phyloP scores from a whole-genome alignment of 2,329 filamentous ascomycete genomes.

The Cylindrodendrum hubeiense region DNA sequence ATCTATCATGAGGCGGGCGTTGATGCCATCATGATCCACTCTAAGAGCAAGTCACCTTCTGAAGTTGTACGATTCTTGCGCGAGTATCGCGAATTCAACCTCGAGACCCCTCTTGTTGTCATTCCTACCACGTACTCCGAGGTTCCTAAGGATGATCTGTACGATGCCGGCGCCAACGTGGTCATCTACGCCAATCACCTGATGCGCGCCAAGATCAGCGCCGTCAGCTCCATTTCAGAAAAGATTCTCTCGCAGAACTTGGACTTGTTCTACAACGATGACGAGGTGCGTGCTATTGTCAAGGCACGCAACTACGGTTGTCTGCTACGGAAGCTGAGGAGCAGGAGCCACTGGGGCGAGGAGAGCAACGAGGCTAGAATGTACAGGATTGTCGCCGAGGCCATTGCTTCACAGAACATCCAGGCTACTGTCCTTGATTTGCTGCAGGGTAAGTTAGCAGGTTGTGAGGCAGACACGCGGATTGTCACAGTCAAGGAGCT shows the following conservation, averaged over 20 bases:
- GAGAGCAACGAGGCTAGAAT: conserved; percentile 1
- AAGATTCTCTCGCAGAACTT: conserved; percentile 8
- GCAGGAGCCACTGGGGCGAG: conserved; percentile 1
- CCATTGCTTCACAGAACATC: conserved; percentile 1
- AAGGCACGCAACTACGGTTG: conserved; percentile 9
- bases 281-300: background rate
- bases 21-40: conserved; percentile 29
- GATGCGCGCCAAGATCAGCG: conserved; percentile 25
- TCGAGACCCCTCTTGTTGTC: background rate
- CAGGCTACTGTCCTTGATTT: conserved; percentile 5
- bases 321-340: conserved; percentile 4
- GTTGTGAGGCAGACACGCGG: conserved; percentile 6
- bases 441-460: background rate
- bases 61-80: conserved; percentile 21
- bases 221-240: conserved; percentile 17
- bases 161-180: conserved; percentile 25
- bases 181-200: conserved; percentile 26
- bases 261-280: conserved; percentile 4
- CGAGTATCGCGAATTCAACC: conserved; percentile 12
- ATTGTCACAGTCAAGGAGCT: conserved; percentile 10
- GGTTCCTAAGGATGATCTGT: conserved; percentile 8
- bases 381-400: conserved; percentile 9
- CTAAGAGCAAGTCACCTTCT: conserved; percentile 20
- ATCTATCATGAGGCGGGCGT: conserved; percentile 22
- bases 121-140: background rate